Conservation (phyloP, 1,139 yeast species). For the Ogataea hybrid region DNA sequence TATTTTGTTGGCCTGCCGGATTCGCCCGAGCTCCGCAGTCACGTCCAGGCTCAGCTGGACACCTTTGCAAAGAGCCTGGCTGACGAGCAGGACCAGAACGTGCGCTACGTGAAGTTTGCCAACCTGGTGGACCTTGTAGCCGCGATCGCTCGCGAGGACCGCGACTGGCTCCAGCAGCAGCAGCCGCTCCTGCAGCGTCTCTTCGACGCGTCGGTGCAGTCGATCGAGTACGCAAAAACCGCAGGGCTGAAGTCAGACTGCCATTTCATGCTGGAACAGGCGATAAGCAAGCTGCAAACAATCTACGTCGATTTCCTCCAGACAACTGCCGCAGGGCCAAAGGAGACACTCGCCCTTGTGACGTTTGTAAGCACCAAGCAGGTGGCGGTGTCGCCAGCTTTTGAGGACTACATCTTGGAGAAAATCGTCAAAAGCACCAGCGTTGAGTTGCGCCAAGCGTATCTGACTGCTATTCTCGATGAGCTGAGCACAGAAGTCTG, state of each 20-base stretch:
- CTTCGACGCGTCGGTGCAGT: conserved; percentile 44
- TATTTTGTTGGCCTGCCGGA: conserved; percentile 59
- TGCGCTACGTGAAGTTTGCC: conserved; percentile 62
- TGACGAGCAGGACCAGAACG: conserved; percentile 50
- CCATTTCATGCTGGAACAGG: conserved; percentile 74
- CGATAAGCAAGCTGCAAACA: conserved; percentile 59
- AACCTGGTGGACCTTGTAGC: conserved; percentile 66
- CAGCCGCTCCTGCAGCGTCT: conserved; percentile 39
- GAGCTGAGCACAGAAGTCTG: conserved; percentile 45
- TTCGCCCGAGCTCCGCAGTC: conserved; percentile 55
- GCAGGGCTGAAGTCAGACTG: conserved; percentile 56
- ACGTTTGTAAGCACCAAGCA: conserved; percentile 48
- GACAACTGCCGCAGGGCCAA: conserved; percentile 32
- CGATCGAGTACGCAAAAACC: conserved; percentile 40
- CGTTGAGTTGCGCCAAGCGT: conserved; percentile 44
- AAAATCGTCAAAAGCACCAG: conserved; percentile 55
- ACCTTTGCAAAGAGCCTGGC: conserved; percentile 36
- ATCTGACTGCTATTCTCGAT: conserved; percentile 48
- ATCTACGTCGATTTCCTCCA: conserved; percentile 51
- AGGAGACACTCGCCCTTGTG: conserved; percentile 46
- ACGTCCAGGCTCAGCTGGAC: conserved; percentile 52
- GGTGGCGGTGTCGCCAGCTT: conserved; percentile 43
- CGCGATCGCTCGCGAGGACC: conserved; percentile 52
- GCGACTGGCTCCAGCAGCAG: conserved; percentile 61
- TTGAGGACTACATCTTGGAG: conserved; percentile 59